Base-by-base conservation (phyloP, 2,329 filamentous ascomycete species). In the Plenodomus lindquistii region DNA sequence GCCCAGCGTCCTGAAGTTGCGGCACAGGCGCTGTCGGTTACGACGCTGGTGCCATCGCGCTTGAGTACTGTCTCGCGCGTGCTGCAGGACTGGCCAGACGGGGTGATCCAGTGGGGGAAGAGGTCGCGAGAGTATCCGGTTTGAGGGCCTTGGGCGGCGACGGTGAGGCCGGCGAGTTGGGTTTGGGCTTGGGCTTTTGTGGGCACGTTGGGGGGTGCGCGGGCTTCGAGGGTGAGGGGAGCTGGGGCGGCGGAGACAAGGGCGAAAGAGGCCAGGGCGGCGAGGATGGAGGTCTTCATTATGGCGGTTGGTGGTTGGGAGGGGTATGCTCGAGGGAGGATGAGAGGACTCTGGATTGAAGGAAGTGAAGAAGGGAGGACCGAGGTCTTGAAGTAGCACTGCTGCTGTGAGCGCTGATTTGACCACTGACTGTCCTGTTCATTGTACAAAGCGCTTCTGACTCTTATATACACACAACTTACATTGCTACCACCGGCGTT, bases 61-160 rank as follows among this genome's bases (percentile, higher is more conserved):
- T 85, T 81, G 20, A 93, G 79, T 29, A 93, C 88, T 2, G 78
- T 82, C 65, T 92, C 88, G 44, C 83, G 79, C 17, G 88, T 88
- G 74, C 91, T 85, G 80, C 89, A 94, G 4, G 73, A 20, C n/a
- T n/a, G 4, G 51, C 64, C 69, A 37, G 63, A 66, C 36, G 85
- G 80, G 22, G 83, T 85, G 58, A 79, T 81, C 88, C 88, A 91
- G 71, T 85, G 83, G 2, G 85, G 85, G 74, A 92, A 92, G 43
- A 85, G 73, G 60, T 82, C 79, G 43, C 89, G 85, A 48, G 79
- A 75, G 73, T 91, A 91, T 17, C 72, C 71, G n/a, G 73, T 75
- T 39, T 81, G 78, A 42, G 82, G 78, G 29, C 79, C 80, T 36
- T 80, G 73, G 0, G 80, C 71, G 3, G 77, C 76, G 16, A 88